A percentile compares a stretch with the other conserved stretches of the same genome.
These are phyloP conservation scores for Hamamelis virginiana DNA, from an alignment of 164 flowering plant species.

Conservation along the genomic window DNA sequence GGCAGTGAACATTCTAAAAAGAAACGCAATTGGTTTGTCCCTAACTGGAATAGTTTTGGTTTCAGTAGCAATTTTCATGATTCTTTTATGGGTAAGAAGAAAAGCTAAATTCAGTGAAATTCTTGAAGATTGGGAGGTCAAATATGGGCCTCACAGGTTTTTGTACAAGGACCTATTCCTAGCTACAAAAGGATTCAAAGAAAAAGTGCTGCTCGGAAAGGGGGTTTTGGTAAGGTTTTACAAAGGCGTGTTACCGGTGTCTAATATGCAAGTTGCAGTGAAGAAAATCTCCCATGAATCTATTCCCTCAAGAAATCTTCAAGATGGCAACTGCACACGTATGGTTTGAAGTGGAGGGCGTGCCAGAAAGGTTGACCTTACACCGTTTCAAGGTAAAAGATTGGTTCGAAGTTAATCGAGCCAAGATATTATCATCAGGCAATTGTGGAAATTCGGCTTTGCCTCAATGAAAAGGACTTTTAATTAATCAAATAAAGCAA, in stretches of 20 bases:
- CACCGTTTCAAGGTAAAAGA: no score
- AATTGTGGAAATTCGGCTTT: no score
- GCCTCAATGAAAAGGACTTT: no score
- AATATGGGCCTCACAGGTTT: constrained; percentile 2
- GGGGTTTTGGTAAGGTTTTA: constrained; percentile 44
- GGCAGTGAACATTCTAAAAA: background rate
- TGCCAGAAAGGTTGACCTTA: no score
- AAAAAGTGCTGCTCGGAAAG: constrained; percentile 31
- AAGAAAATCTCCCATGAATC: constrained; percentile 37
- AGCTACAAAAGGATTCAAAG: constrained; percentile 33
- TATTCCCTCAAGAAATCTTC: no score
- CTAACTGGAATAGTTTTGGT: background rate
- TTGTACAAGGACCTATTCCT: constrained; percentile 20
- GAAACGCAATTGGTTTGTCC: background rate
- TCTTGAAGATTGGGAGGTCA: constrained; percentile 2
- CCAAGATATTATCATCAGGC: no score
- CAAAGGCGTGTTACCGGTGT: constrained; percentile 21
- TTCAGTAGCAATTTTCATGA: background rate
- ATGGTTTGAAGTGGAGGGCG: no score
- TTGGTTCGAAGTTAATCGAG: no score
- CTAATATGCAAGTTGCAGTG: constrained; percentile 27
- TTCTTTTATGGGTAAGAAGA: background rate
- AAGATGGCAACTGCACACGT: no score
- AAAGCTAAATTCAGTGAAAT: background rate
- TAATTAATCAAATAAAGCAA: no score